Evolutionary conservation across 1,284 basidiomycete genomes (phyloP).

Genomic region (Golubevia pallescens): DNA sequence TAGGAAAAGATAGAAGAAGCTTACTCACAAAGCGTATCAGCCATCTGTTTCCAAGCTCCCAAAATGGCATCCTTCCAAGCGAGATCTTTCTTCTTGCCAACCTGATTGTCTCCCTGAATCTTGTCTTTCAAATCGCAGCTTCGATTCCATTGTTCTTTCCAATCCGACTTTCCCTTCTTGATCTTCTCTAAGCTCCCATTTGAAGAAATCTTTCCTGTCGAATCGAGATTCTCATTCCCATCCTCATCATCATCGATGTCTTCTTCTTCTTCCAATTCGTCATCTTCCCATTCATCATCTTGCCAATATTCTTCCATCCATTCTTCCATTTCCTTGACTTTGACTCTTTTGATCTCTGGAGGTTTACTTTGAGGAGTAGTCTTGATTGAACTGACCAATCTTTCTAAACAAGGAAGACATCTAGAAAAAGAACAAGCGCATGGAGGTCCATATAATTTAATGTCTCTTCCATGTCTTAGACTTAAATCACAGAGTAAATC

Average conservation of each 20-base stretch:
- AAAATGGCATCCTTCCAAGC: conserved; percentile 7
- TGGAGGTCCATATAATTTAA: conserved; percentile 21
- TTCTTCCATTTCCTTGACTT: neutral
- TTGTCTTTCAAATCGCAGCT: no score
- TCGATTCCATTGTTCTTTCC: no score
- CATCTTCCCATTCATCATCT: neutral
- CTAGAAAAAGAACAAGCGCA: conserved; percentile 26
- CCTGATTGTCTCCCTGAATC: no score
- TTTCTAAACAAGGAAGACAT: conserved; percentile 21
- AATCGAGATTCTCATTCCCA: no score
- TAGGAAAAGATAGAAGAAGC: neutral
- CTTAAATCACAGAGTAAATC: conserved; percentile 26
- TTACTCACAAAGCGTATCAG: conserved; percentile 16
- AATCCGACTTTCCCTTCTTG: no score
- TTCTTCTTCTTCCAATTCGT: neutral
- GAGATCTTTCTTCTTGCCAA: neutral
- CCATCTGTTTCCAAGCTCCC: conserved; percentile 18
- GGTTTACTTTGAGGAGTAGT: conserved; percentile 9
- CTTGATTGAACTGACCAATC: conserved; percentile 12
- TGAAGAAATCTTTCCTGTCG: conserved; percentile 7
- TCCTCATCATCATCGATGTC: no score
- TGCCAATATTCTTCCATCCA: conserved; percentile 4
- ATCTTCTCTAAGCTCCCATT: no score
- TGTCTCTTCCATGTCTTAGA: conserved; percentile 16
- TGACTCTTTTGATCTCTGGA: conserved; percentile 7